These are phyloP conservation scores for Camillea tinctor DNA, from an alignment of 2,329 filamentous ascomycete genomes.

Conservation along the genomic window DNA sequence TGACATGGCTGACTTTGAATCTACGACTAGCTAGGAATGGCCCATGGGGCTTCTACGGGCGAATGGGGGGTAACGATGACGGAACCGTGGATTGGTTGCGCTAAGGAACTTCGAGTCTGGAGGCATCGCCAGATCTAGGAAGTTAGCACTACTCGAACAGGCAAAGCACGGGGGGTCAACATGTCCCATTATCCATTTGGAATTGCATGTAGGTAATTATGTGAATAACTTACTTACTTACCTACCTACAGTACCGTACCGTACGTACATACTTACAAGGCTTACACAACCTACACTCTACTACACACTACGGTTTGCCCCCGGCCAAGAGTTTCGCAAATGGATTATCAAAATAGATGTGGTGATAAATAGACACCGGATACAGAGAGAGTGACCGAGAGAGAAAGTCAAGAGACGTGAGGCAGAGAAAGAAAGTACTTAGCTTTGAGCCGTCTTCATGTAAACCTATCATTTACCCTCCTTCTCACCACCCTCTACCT, in stretches of 20 bases:
- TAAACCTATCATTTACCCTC: background rate
- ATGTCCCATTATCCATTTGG: constrained; percentile 2
- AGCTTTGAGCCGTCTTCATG: background rate
- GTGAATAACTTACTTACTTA: background rate
- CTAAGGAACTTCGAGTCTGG: constrained; percentile 8
- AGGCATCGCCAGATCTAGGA: constrained; percentile 19
- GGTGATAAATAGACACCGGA: background rate
- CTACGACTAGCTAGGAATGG: constrained; percentile 22
- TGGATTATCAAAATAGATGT: background rate
- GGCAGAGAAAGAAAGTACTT: background rate
- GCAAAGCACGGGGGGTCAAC: constrained; percentile 14
- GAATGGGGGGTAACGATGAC: constrained; percentile 24
- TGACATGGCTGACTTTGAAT: constrained; percentile 20
- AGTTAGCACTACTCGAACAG: constrained; percentile 22
- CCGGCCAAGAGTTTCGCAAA: background rate
- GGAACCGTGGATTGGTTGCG: constrained; percentile 21
- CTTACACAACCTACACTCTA: too few species aligned
- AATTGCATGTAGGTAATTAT: background rate
- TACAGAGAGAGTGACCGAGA: background rate
- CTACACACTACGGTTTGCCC: too few species aligned
- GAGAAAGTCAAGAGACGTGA: too few species aligned
- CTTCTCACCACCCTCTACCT: background rate
- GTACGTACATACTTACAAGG: too few species aligned
- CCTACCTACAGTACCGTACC: too few species aligned
- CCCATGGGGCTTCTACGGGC: constrained; percentile 15